phyloP scores from a whole-genome alignment of 139 green algal species.

The Asterochloris erici region DNA sequence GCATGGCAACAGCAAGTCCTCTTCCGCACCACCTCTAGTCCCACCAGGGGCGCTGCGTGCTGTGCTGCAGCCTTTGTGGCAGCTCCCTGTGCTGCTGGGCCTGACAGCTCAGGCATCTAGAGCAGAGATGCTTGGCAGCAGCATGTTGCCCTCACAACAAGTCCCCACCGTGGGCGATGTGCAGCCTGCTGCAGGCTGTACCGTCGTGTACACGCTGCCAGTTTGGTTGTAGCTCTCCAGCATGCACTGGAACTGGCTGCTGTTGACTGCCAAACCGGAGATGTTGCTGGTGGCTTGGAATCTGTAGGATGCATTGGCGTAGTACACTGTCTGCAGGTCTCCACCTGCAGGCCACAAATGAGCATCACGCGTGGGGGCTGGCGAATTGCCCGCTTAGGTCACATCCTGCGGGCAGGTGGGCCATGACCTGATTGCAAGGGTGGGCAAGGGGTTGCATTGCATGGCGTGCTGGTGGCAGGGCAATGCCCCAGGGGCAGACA shows the following conservation, averaged over 20 bases:
- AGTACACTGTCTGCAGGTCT: background rate
- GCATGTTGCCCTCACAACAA: background rate
- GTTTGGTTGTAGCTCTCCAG: background rate
- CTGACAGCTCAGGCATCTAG: background rate
- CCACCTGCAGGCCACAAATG: background rate
- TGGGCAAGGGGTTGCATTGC: too few species aligned
- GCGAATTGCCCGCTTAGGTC: background rate
- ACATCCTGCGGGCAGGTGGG: too few species aligned
- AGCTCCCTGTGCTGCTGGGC: background rate
- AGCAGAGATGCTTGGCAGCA: background rate
- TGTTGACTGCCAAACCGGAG: background rate
- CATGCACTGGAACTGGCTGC: constrained; percentile 1
- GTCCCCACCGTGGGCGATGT: background rate
- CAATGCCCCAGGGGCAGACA: too few species aligned
- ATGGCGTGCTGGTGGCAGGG: too few species aligned
- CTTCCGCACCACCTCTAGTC: background rate
- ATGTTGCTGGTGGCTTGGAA: background rate
- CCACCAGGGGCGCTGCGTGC: too few species aligned
- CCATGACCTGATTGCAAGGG: too few species aligned
- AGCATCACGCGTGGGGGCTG: background rate
- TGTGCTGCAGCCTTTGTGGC: background rate
- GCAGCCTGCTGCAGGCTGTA: background rate
- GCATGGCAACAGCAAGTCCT: background rate
- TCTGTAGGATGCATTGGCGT: background rate
- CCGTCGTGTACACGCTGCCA: background rate